Conservation (phyloP, 768 basidiomycete genomes). For the Psilocybe azurescens region DNA sequence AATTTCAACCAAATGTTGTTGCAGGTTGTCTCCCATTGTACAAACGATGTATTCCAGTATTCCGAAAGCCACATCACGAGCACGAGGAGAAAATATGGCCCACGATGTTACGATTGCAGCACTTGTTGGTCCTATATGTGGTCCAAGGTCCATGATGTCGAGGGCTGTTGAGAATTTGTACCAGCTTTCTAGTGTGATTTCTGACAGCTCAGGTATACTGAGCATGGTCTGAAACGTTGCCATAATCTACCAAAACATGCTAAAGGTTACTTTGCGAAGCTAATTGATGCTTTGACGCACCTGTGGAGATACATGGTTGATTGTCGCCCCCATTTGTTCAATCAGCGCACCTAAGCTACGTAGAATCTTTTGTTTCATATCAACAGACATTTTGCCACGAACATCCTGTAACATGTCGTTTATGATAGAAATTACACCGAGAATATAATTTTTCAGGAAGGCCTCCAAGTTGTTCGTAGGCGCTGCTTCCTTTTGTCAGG, state of each 20-base stretch:
- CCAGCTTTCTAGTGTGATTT: constrained; percentile 85
- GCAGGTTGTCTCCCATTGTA: constrained; percentile 60
- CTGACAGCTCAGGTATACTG: constrained; percentile 72
- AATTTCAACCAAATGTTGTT: constrained; percentile 71
- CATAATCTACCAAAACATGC: constrained; percentile 71
- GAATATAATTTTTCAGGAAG: constrained; percentile 77
- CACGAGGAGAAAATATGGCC: constrained; percentile 59
- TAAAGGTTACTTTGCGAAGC: background rate
- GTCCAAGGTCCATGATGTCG: constrained; percentile 71
- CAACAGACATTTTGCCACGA: constrained; percentile 73
- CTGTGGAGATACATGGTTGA: constrained; percentile 86
- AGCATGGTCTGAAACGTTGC: constrained; percentile 93
- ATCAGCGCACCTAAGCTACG: constrained; percentile 79
- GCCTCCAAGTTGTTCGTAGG: constrained; percentile 47
- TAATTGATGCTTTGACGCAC: constrained; percentile 43
- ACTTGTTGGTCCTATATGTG: constrained; percentile 86
- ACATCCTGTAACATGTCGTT: constrained; percentile 89
- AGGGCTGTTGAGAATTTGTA: constrained; percentile 74
- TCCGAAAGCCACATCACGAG: constrained; percentile 56
- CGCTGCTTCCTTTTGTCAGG: constrained; percentile 32
- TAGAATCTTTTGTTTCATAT: constrained; percentile 77
- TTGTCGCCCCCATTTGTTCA: constrained; percentile 68
- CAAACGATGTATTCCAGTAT: constrained; percentile 76
- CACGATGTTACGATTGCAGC: constrained; percentile 85
- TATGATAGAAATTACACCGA: constrained; percentile 84